Base-by-base conservation (phyloP, 2,329 filamentous ascomycete species). In the Alternaria dauci region DNA sequence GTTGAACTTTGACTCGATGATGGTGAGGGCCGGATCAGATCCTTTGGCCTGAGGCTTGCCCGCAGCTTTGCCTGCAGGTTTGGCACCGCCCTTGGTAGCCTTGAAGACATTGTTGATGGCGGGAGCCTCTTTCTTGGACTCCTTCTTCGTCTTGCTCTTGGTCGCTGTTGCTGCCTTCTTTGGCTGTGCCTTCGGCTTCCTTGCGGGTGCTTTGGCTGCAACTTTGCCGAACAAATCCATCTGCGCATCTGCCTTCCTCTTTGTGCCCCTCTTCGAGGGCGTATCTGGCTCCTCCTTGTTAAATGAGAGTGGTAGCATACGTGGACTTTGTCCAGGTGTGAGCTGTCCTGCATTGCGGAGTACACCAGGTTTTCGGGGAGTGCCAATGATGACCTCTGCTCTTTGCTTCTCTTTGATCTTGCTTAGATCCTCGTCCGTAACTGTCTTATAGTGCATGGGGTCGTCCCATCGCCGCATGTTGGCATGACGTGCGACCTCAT, bases 401-500 rank as follows among this genome's bases (percentile, higher is more conserved):
- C 69, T 76, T 46, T 72, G 70, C 41, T 72, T 72, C 53, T 71
- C 68, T 59, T 74, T 76, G 25, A 69, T 58, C 39, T 74, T 75
- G 52, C 54, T 69, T 7, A 79, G 26, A 25, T 78, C 65, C 20
- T 77, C 76, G 32, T 77, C 76, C 8, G 75, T 73, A 25, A 79
- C 71, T 30, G 73, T 71, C 58, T 74, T 77, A 57, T 69, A 74
- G 2, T 72, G 66, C 55, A 71, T 71, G 1, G 68, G 74, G 58
- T 88, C 85, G 65, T 88, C 80, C 86, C 87, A 89, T 60, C 80
- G 81, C 54, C 83, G 83, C 78, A 89, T 79, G 23, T 87, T 87
- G 16, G 89, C 91, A 39, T 93, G 82, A 50, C 85, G 85, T 20
- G 95, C 95, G 39, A 99, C 90, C 65, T 93, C 89, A 76, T 99